Conservation (phyloP, 2,329 filamentous ascomycete genomes). For the Talaromyces sp. region DNA sequence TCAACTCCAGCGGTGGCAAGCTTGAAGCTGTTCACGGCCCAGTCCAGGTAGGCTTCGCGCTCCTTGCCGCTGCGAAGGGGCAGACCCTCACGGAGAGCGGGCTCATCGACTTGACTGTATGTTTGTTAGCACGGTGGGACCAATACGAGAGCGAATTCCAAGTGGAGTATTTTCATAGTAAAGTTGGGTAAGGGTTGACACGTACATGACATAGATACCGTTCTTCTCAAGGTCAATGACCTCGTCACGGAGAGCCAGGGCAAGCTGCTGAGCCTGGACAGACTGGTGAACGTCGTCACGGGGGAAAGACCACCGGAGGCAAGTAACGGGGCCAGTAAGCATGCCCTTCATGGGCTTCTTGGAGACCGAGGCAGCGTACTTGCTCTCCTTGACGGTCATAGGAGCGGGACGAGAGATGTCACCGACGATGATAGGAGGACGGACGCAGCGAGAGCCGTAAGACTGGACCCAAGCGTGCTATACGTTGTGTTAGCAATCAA, state of each 20-base stretch:
- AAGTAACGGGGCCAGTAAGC: constrained; percentile 98
- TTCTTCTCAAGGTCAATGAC: constrained; percentile 96
- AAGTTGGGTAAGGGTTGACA: not conserved
- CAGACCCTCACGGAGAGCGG: constrained; percentile 97
- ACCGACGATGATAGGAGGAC: constrained; percentile 96
- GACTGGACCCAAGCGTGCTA: constrained; percentile 92
- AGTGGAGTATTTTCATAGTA: not conserved
- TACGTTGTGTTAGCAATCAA: not conserved
- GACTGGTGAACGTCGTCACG: constrained; percentile 99
- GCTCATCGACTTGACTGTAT: constrained; percentile 84
- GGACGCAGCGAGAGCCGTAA: constrained; percentile 97
- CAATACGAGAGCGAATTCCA: not conserved
- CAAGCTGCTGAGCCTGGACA: constrained; percentile 96
- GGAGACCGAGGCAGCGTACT: constrained; percentile 92
- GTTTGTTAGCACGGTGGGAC: not conserved
- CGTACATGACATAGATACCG: constrained; percentile 79
- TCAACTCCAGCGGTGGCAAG: constrained; percentile 88
- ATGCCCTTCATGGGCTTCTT: constrained; percentile 99
- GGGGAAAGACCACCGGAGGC: constrained; percentile 98
- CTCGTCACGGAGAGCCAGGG: constrained; percentile 95
- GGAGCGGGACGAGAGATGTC: constrained; percentile 94
- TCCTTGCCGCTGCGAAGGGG: constrained; percentile 90
- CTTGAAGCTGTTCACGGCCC: constrained; percentile 98
- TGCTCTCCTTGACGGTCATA: constrained; percentile 99
- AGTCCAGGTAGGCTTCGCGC: constrained; percentile 92